Evolutionary conservation across 2,329 filamentous ascomycete species (phyloP), one percentile per base, ranked within the genome.

Genomic region (Epichloe amarillans): DNA sequence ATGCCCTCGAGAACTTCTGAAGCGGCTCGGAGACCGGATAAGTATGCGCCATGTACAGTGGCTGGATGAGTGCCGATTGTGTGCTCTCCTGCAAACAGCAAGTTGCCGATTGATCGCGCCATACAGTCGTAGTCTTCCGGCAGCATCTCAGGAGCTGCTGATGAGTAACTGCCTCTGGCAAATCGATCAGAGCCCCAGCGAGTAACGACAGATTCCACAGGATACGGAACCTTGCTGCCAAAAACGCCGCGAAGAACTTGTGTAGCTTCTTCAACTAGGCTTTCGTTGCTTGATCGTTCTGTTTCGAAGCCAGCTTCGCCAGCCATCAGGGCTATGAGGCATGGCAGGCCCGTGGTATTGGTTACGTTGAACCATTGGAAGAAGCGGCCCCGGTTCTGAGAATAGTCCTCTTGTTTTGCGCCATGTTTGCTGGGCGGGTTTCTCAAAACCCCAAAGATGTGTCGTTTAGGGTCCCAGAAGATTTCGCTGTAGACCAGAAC

Each of bases 361-460:
- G 89, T 84, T 50, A 89, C 88, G 60, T 98, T 97, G 79, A 95
- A 97, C 79, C 95, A 97, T 59, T 98, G 80, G 61, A 97, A 98
- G 68, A 95, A 95, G 23, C 90, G 84, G n/a, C 91, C 91, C 49
- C 91, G 81, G 54, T 82, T 83, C 3, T 77, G 72, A 5, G 82
- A 74, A 61, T 97, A 97, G 56, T 95, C 86, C 47, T 79, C 77
- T 60, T 94, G 88, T 43, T 82, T 74, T 50, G 90, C 75, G 61
- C 88, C 95, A 51, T 82, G 76, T 3, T 76, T 72, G 53, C 80
- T 78, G 21, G 76, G 72, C 3, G 90, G 82, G 57, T 88, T 82
- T 52, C 90, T 84, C 41, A 98, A 72, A 40, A 95, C 80, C 11
- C 93, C 94, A 65, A 98, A 96, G 66, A 98, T 97, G 64, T 98